These are phyloP conservation scores for Paraphaeosphaeria sporulosa DNA, from an alignment of 2,329 filamentous ascomycete species.

Conservation along the genomic window DNA sequence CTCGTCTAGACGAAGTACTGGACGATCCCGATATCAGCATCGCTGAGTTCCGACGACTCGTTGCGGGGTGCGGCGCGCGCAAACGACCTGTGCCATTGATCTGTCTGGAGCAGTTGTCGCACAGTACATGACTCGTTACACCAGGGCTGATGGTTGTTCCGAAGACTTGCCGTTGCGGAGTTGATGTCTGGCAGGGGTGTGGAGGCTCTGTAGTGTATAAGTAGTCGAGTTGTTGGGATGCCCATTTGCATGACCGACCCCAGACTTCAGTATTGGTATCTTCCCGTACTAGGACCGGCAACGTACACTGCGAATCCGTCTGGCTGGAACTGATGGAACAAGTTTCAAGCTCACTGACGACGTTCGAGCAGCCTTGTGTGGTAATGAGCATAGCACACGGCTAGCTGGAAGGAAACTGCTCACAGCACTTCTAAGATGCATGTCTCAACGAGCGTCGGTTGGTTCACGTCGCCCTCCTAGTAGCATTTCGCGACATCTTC, in stretches of 20 bases:
- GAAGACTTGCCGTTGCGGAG: neutral
- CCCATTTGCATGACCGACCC: neutral
- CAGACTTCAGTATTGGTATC: neutral
- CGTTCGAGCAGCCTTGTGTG: neutral
- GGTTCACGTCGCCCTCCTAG: no score
- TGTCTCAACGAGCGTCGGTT: no score
- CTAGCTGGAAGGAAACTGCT: neutral
- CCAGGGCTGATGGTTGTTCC: neutral
- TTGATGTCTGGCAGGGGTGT: neutral
- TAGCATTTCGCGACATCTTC: no score
- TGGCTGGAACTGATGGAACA: neutral
- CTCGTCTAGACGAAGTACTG: conserved; percentile 19
- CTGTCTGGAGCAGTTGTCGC: neutral
- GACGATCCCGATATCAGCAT: conserved; percentile 11
- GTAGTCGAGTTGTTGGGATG: no score
- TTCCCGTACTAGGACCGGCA: neutral
- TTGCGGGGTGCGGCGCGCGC: conserved; percentile 17
- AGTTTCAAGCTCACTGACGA: neutral
- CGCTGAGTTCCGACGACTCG: conserved; percentile 37
- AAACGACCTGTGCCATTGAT: neutral
- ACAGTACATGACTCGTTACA: neutral
- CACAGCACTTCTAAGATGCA: no score
- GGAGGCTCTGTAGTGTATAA: no score
- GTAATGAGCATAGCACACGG: neutral
- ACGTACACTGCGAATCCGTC: neutral